Percentiles rank a stretch among this genome's conserved stretches.
phyloP scores from a whole-genome alignment of 805 yeast species.

The Cyberlindnera japonica region DNA sequence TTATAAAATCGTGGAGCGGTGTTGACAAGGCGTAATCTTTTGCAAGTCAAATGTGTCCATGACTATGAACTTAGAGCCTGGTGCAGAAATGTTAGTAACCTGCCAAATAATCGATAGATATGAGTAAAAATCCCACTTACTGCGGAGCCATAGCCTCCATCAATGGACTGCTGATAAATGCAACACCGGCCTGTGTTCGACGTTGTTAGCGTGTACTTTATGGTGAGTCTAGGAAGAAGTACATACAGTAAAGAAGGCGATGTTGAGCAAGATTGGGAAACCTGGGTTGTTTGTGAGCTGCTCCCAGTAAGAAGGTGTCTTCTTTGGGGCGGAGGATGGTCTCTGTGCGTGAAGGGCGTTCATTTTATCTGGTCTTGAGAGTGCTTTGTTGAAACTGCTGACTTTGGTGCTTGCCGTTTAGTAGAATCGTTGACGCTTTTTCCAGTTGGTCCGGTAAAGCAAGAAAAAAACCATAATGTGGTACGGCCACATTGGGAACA shows the following conservation, averaged over 20 bases:
- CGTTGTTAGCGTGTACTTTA: conserved; percentile 7
- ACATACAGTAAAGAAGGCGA: conserved; percentile 51
- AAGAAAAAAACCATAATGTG: too few species aligned
- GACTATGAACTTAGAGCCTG: neutral
- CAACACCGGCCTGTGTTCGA: conserved; percentile 54
- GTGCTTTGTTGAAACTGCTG: neutral
- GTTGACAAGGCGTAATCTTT: neutral
- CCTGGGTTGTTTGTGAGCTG: conserved; percentile 60
- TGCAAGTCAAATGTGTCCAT: neutral
- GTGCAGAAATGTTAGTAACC: neutral
- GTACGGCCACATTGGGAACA: too few species aligned
- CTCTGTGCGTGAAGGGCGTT: conserved; percentile 18
- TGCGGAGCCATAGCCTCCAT: conserved; percentile 84
- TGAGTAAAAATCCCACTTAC: conserved; percentile 27
- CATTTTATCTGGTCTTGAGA: conserved; percentile 17
- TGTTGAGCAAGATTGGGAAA: conserved; percentile 61
- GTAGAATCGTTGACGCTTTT: neutral
- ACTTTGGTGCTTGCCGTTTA: too few species aligned
- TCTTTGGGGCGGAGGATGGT: conserved; percentile 26
- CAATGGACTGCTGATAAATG: conserved; percentile 70
- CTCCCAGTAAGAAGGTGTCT: conserved; percentile 35
- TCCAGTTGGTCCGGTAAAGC: neutral
- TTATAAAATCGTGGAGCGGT: neutral
- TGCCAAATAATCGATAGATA: too few species aligned
- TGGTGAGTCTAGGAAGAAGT: conserved; percentile 2